Evolutionary conservation across 2,329 filamentous ascomycete genomes (phyloP).

Genomic region (Phoma sp.): DNA sequence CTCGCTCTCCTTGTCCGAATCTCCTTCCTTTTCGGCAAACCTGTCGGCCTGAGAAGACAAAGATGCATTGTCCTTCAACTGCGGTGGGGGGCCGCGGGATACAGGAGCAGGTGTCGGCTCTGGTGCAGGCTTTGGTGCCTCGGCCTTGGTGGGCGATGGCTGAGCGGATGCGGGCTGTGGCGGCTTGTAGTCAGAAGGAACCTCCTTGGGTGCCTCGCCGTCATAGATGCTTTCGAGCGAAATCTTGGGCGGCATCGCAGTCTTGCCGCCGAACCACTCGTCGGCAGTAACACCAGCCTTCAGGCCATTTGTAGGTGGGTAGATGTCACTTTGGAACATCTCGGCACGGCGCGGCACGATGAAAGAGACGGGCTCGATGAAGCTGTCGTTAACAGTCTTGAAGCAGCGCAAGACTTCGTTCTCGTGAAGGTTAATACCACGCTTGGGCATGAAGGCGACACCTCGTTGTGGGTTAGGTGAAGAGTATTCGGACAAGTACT

Average conservation of each 20-base stretch:
- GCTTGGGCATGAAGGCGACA: conserved; percentile 91
- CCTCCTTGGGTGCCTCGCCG: conserved; percentile 78
- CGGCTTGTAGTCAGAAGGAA: conserved; percentile 73
- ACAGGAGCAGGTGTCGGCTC: conserved; percentile 58
- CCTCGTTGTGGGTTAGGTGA: conserved; percentile 95
- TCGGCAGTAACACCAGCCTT: conserved; percentile 80
- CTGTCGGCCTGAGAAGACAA: conserved; percentile 86
- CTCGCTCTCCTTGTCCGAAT: conserved; percentile 67
- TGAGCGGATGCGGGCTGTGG: conserved; percentile 47
- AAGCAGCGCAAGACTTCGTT: conserved; percentile 91
- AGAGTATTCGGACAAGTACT: conserved; percentile 96
- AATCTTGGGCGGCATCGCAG: conserved; percentile 85
- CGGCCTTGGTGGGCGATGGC: conserved; percentile 60
- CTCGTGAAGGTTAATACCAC: conserved; percentile 93
- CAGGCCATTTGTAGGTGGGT: conserved; percentile 80
- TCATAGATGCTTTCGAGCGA: conserved; percentile 93
- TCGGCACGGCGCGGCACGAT: conserved; percentile 93
- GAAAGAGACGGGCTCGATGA: conserved; percentile 97
- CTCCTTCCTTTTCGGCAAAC: conserved; percentile 79
- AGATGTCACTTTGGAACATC: conserved; percentile 97
- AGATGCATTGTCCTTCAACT: conserved; percentile 82
- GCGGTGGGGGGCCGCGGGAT: conserved; percentile 66
- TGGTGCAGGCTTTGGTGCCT: conserved; percentile 56
- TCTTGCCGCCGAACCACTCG: conserved; percentile 90
- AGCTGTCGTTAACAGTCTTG: conserved; percentile 94